A percentile compares a stretch with the other conserved stretches of the same genome.
Evolutionary conservation across 441 rosid genomes (phyloP).

Genomic region (Biscutella laevigata): DNA sequence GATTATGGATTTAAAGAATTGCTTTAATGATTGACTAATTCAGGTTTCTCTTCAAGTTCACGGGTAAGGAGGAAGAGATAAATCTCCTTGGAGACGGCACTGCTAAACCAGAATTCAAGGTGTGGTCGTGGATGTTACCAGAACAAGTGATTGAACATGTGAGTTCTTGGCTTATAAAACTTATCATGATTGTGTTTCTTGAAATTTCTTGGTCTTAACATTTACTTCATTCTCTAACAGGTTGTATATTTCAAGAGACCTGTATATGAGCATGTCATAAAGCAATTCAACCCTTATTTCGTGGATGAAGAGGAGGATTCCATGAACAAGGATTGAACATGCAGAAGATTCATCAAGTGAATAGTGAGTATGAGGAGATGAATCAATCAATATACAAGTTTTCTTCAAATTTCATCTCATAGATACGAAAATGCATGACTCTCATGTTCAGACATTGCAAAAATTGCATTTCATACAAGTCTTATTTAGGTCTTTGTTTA

Average conservation of each 20-base stretch:
- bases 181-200: neutral
- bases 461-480: too few relatives aligned
- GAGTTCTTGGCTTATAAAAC: neutral
- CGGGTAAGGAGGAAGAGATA: slow-evolving; percentile 56
- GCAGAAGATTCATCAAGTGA: neutral
- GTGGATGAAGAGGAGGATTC: slow-evolving; percentile 22
- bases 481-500: too few relatives aligned
- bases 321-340: slow-evolving; percentile 4
- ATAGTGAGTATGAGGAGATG: neutral
- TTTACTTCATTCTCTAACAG: slow-evolving; percentile 19
- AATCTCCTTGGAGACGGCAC: slow-evolving; percentile 61
- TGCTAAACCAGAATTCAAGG: slow-evolving; percentile 56
- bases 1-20: neutral
- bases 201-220: neutral
- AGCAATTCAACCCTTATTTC: slow-evolving; percentile 46
- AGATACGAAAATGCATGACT: slow-evolving; percentile 1
- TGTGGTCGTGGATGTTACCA: slow-evolving; percentile 54
- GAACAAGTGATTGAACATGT: slow-evolving; percentile 49
- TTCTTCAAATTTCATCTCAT: neutral
- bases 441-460: slow-evolving; percentile 4
- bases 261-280: slow-evolving; percentile 51
- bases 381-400: neutral
- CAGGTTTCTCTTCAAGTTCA: slow-evolving; percentile 66
- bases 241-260: slow-evolving; percentile 57
- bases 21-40: slow-evolving; percentile 2